Evolutionary conservation across 108 stramenopile genomes (phyloP), one percentile per base, ranked within the genome.

Genomic region (Fistulifera pelliculosa): DNA sequence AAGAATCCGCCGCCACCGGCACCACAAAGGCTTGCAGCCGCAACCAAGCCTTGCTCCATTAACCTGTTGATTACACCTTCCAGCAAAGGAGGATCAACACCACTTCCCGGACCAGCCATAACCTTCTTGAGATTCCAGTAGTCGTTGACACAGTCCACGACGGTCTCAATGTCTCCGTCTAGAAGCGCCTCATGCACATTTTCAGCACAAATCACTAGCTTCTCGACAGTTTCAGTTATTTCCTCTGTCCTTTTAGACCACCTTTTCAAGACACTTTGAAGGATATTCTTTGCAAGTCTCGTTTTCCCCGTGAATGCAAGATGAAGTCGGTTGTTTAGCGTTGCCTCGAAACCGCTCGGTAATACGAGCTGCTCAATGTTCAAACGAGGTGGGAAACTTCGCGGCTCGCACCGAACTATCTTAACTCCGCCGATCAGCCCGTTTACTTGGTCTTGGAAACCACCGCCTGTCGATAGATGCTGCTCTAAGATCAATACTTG

Each of bases 361-460:
- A 81, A 27, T 22, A 40, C 48, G 0, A 79, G 13, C 14, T 43
- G 72, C 18, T 71, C 49, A 13, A 83, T 62, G 24, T 58, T 54
- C 16, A 79, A 62, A 27, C 56, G 18, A 5, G 83, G 27, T 11
- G 83, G 80, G 41, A 88, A 41, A 7, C 55, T 38, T 41, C 50
- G 17, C 21, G 66, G 52, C 38, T 62, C 31, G 10, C 79, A 76
- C 1, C 55, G 54, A 11, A 76, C 75, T 15, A 76, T 56, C 44
- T 87, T 87, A n/a, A 77, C 58, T 0, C 81, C 81, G 38, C 73
- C 76, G 27, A 80, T 25, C 28, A 73, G 57, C 8, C 85, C 87
- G 22, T 82, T 66, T 23, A 88, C 80, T 61, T 94, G 84, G 54
- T 90, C 93, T 62, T 94, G 93, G 80, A 85, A 94, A 28, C 93